These are phyloP conservation scores for Puccinia hordei DNA, from an alignment of 1,284 basidiomycete species.

Conservation along the genomic window DNA sequence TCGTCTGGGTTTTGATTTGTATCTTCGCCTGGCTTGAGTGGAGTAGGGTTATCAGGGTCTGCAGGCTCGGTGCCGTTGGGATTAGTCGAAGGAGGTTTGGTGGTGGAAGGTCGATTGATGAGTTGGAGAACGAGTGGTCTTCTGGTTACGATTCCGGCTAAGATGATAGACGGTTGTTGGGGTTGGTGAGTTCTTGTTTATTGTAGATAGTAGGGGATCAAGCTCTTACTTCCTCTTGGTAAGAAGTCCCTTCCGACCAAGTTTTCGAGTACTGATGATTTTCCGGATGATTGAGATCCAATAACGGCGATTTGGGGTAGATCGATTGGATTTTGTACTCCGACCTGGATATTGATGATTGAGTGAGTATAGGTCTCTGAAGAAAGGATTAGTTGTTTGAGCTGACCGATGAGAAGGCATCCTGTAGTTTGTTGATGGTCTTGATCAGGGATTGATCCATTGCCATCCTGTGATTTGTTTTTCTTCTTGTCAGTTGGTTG, in stretches of 20 bases:
- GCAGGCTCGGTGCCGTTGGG: conserved; percentile 15
- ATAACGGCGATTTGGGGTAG: conserved; percentile 66
- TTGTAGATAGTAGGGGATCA: background rate
- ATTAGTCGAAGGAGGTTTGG: conserved; percentile 51
- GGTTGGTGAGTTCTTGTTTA: background rate
- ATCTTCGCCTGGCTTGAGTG: conserved; percentile 62
- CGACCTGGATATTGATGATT: no score
- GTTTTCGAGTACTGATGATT: conserved; percentile 67
- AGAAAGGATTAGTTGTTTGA: conserved; percentile 53
- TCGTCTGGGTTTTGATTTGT: conserved; percentile 74
- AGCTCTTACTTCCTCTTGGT: conserved; percentile 75
- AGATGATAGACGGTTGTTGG: background rate
- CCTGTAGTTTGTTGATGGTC: conserved; percentile 61
- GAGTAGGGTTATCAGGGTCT: conserved; percentile 5
- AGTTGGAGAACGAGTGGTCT: conserved; percentile 92
- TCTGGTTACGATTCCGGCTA: conserved; percentile 86
- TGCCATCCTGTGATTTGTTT: conserved; percentile 17
- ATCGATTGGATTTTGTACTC: conserved; percentile 61
- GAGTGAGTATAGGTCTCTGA: no score
- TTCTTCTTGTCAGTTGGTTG: background rate
- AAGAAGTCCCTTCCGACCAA: conserved; percentile 96
- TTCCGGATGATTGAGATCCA: conserved; percentile 64
- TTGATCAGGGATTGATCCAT: conserved; percentile 47
- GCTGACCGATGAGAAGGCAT: conserved; percentile 64
- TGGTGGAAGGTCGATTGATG: conserved; percentile 70